phyloP scores from a whole-genome alignment of 2,329 filamentous ascomycete genomes.

The Lecanicillium sp. region DNA sequence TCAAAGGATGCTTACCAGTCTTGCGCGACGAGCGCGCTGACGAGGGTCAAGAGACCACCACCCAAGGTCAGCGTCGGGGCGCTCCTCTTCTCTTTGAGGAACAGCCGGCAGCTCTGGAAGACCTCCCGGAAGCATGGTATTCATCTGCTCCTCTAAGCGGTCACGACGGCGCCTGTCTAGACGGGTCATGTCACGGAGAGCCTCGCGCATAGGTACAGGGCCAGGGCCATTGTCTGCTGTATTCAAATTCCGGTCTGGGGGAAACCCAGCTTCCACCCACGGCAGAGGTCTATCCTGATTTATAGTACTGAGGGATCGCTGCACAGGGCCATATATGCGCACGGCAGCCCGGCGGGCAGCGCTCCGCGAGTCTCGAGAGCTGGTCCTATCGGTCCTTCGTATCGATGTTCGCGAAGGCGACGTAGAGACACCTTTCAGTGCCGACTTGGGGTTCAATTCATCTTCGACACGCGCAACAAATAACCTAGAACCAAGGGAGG shows the following conservation, averaged over 20 bases:
- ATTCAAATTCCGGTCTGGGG: constrained; percentile 1
- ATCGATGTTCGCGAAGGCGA: constrained; percentile 31
- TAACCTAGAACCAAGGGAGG: constrained; percentile 22
- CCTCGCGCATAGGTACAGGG: constrained; percentile 3
- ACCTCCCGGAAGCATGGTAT: constrained; percentile 14
- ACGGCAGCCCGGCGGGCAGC: constrained; percentile 15
- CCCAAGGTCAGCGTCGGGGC: constrained; percentile 12
- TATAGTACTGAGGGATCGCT: constrained; percentile 13
- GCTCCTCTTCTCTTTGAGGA: constrained; percentile 8
- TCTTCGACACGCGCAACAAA: constrained; percentile 39
- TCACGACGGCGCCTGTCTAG: constrained; percentile 17
- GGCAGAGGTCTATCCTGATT: constrained; percentile 12
- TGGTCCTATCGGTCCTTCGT: constrained; percentile 25
- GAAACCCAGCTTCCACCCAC: constrained; percentile 14
- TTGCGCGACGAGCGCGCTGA: constrained; percentile 12
- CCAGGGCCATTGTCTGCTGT: neutral
- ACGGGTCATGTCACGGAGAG: constrained; percentile 17
- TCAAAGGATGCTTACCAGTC: constrained; percentile 14
- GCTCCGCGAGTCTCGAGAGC: constrained; percentile 21
- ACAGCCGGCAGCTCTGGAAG: constrained; percentile 10
- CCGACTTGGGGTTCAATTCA: constrained; percentile 28
- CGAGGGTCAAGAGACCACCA: constrained; percentile 18
- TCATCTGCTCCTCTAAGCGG: constrained; percentile 19
- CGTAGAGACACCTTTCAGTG: constrained; percentile 19
- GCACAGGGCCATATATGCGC: constrained; percentile 19